Base-by-base conservation (phyloP, 768 basidiomycete genomes). In the Boletus eberwhitei region DNA sequence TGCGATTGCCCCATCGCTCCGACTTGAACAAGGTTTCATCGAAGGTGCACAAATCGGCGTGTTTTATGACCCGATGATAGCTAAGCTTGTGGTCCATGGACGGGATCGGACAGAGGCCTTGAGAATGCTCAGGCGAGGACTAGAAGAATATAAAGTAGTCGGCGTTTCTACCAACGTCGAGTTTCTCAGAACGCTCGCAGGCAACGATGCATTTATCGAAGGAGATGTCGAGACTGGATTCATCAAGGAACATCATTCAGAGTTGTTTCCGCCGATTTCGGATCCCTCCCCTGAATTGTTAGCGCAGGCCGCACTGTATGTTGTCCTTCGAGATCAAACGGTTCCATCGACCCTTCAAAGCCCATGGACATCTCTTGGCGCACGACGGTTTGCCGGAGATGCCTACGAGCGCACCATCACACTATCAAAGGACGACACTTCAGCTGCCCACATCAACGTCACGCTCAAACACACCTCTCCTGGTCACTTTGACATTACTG, bases 101-200 rank as follows among this genome's bases (percentile, higher is more conserved):
- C 75, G 83, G 26, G 88, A 94, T 70, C 81, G 94, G 21, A 83
- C 83, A 2, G 91, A 94, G 64, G 94, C 94, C 0, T 69, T 98
- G 64, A 78, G 91, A 17, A 78, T 91, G 65, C 77, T 97, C 56
- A 74, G 90, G 3, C 84, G 83, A 52, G 93, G 91, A 5, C 71
- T 97, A 38, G 90, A 88, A 50, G 87, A 94, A 59, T 98, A 96
- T 67, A 84, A 87, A 63, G 89, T 97, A 46, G 92, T 93, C 1
- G 94, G 94, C 17, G 87, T 95, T 13, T 83, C 89, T 12, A 96
- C 94, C 6, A 98, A 98, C 64, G 78, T 98, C 29, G 90, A 94
- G 65, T 98, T 97, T 68, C 73, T 98, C 57, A 76, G 87, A 46
- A 78, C 77, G 0, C 77, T 98, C 47, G 88, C 93, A 0, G 86